phyloP scores from a whole-genome alignment of 805 yeast genomes.

The Starmerella apis region DNA sequence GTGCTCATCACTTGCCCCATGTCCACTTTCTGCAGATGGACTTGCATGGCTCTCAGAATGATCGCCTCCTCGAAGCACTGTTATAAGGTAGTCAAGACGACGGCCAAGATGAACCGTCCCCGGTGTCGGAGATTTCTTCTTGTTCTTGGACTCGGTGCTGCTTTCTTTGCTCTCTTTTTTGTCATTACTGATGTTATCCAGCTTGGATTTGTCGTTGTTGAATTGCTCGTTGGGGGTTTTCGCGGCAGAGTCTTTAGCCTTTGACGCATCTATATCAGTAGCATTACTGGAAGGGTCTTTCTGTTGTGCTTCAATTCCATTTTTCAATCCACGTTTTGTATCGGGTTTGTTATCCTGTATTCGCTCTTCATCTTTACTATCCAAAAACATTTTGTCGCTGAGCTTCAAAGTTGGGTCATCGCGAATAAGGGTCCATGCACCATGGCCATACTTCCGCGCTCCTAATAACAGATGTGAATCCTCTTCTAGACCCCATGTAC shows the following conservation, averaged over 20 bases:
- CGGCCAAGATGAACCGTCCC: conserved; percentile 87
- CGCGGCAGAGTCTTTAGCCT: not conserved
- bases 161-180: conserved; percentile 5
- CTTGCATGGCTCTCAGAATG: not conserved
- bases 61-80: conserved; percentile 51
- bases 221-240: not conserved
- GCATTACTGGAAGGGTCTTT: not conserved
- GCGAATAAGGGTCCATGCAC: conserved; percentile 86
- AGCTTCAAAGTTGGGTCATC: conserved; percentile 89
- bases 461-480: conserved; percentile 85
- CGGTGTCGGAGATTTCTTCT: conserved; percentile 41
- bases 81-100: conserved; percentile 76
- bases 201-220: conserved; percentile 13
- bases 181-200: not conserved
- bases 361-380: conserved; percentile 25
- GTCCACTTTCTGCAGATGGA: conserved; percentile 14
- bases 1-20: conserved; percentile 8
- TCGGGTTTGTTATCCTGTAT: not conserved
- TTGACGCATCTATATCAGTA: not conserved
- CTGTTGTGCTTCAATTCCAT: not conserved
- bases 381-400: conserved; percentile 69
- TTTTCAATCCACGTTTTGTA: conserved; percentile 20
- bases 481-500: conserved; percentile 72
- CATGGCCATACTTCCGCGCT: conserved; percentile 85
- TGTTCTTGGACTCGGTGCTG: not conserved